These are phyloP conservation scores for Fusarium albidum DNA, from an alignment of 2,329 filamentous ascomycete genomes.

Conservation along the genomic window DNA sequence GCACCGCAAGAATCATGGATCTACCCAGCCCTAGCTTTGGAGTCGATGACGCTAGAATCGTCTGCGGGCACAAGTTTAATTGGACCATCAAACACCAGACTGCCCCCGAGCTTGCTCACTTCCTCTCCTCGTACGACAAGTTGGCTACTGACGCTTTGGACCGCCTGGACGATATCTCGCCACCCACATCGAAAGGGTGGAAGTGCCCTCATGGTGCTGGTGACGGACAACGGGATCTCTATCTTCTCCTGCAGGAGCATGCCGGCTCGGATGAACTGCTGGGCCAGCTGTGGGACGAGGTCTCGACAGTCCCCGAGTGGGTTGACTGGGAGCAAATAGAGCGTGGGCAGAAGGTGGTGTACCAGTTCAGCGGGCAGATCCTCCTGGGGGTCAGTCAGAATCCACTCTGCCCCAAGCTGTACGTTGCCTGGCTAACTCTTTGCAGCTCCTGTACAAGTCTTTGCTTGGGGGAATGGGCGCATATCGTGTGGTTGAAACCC, in stretches of 20 bases:
- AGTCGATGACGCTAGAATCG: conserved; percentile 17
- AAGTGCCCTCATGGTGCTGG: conserved; percentile 41
- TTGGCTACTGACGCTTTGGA: conserved; percentile 73
- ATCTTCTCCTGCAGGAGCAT: conserved; percentile 68
- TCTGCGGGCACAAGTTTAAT: conserved; percentile 65
- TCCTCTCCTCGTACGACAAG: conserved; percentile 73
- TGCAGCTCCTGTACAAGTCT: conserved; percentile 67
- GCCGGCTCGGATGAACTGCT: conserved; percentile 62
- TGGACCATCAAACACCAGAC: conserved; percentile 72
- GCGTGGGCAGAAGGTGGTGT: conserved; percentile 79
- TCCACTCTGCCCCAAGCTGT: background rate
- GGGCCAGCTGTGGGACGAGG: conserved; percentile 68
- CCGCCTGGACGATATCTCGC: conserved; percentile 67
- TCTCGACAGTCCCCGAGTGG: conserved; percentile 75
- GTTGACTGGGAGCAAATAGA: conserved; percentile 80
- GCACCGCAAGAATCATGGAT: conserved; percentile 16
- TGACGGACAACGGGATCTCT: conserved; percentile 63
- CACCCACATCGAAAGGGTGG: conserved; percentile 36
- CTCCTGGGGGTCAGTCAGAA: conserved; percentile 61
- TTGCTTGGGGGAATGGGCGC: conserved; percentile 76
- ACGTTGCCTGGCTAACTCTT: background rate
- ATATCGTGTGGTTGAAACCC: conserved; percentile 76
- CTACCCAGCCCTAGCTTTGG: background rate
- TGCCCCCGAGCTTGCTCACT: conserved; percentile 63
- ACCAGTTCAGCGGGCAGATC: conserved; percentile 74